Evolutionary conservation across 768 basidiomycete species (phyloP).

Genomic region (Ephemerocybe angulata): DNA sequence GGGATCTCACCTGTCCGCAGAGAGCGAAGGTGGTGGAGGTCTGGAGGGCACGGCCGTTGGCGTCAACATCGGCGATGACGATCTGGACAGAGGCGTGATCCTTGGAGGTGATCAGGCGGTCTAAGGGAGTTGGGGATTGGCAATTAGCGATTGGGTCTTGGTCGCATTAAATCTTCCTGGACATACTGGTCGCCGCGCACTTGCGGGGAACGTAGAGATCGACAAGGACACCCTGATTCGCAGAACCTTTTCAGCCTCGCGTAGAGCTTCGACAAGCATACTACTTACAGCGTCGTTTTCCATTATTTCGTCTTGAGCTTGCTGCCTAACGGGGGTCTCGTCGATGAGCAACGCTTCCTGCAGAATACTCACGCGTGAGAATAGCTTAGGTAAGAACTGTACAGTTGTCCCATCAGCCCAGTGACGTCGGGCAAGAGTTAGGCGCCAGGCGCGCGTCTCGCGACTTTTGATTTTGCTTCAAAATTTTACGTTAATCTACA

Average conservation of each 20-base stretch:
- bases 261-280: neutral
- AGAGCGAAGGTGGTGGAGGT: slow-evolving; percentile 92
- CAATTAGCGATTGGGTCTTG: neutral
- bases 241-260: slow-evolving; percentile 7
- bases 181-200: slow-evolving; percentile 94
- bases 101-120: slow-evolving; percentile 98
- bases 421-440: too few species aligned
- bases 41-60: slow-evolving; percentile 71
- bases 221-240: slow-evolving; percentile 90
- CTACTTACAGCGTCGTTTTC: slow-evolving; percentile 84
- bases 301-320: slow-evolving; percentile 47
- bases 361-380: slow-evolving; percentile 1
- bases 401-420: slow-evolving; percentile 4
- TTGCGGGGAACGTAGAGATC: slow-evolving; percentile 99
- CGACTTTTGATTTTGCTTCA: neutral
- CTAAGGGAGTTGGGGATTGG: slow-evolving; percentile 35
- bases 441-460: too few species aligned
- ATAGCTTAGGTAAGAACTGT: slow-evolving; percentile 4
- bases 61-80: slow-evolving; percentile 91
- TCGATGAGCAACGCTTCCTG: neutral
- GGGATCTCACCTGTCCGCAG: slow-evolving; percentile 88
- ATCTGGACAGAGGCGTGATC: slow-evolving; percentile 99
- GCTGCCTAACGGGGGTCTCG: neutral
- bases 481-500: neutral
- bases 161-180: slow-evolving; percentile 6